Percentiles rank a stretch among this genome's conserved stretches.
phyloP scores from a whole-genome alignment of 192 early-diverging fungal genomes.

The Lobosporangium transversale region DNA sequence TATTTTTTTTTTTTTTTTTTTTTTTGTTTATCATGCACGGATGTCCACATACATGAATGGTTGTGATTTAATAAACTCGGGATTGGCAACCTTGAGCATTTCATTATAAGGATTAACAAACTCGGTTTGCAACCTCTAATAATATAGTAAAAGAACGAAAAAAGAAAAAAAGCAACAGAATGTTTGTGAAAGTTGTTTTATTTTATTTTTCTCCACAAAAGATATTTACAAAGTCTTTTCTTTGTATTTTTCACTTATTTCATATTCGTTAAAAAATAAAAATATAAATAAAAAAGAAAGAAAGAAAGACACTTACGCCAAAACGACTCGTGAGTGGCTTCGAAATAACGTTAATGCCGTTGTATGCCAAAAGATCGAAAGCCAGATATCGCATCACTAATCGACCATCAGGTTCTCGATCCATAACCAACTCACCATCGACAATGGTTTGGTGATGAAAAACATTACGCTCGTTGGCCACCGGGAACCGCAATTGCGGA shows the following conservation, averaged over 20 bases:
- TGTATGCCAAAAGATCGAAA: conserved; percentile 80
- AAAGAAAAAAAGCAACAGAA: too few relatives aligned
- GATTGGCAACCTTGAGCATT: conserved; percentile 47
- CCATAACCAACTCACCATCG: conserved; percentile 92
- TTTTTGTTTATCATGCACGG: not conserved
- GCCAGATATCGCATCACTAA: conserved; percentile 60
- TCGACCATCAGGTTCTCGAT: conserved; percentile 68
- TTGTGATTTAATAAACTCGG: conserved; percentile 66
- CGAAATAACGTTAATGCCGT: conserved; percentile 64
- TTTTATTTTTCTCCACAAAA: too few relatives aligned
- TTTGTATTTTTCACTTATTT: too few relatives aligned
- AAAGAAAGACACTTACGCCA: conserved; percentile 74
- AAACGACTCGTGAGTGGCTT: conserved; percentile 73
- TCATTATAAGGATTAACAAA: conserved; percentile 74
- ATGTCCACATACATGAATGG: conserved; percentile 35
- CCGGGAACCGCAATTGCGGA: conserved; percentile 69
- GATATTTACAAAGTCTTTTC: too few relatives aligned
- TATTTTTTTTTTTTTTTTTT: too few relatives aligned
- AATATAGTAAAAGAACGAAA: not conserved
- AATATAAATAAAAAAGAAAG: too few relatives aligned
- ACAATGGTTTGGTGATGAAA: conserved; percentile 81
- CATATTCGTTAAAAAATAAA: too few relatives aligned
- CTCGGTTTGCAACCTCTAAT: conserved; percentile 68
- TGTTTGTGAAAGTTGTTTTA: not conserved
- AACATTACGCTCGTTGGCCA: conserved; percentile 48